phyloP scores from a whole-genome alignment of 768 basidiomycete genomes.

The Omphalotus guepiniiformis region DNA sequence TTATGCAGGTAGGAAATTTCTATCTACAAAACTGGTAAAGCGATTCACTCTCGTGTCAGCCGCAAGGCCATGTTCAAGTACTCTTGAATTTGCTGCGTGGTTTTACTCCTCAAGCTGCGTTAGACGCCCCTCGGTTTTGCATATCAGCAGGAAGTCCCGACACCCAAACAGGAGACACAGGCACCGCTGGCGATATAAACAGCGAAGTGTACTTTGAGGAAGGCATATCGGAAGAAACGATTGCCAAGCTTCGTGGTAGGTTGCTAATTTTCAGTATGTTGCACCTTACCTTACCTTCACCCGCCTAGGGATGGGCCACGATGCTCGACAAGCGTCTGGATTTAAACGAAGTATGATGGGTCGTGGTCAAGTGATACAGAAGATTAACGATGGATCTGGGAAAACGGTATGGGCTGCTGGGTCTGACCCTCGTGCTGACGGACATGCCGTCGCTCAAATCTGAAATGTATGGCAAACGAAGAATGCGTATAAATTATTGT shows the following conservation, averaged over 20 bases:
- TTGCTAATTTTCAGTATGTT: slow-evolving; percentile 9
- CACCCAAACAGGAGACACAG: slow-evolving; percentile 38
- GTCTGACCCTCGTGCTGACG: slow-evolving; percentile 85
- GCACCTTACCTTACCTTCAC: too few species aligned
- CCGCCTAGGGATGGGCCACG: slow-evolving; percentile 80
- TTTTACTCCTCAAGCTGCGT: slow-evolving; percentile 80
- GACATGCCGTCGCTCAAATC: slow-evolving; percentile 84
- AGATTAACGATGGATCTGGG: slow-evolving; percentile 59
- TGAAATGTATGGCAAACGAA: slow-evolving; percentile 25
- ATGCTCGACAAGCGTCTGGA: slow-evolving; percentile 59
- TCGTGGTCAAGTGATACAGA: slow-evolving; percentile 89
- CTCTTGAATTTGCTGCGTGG: slow-evolving; percentile 87
- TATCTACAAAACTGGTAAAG: slow-evolving; percentile 5
- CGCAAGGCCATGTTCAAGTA: slow-evolving; percentile 96
- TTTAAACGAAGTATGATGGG: slow-evolving; percentile 67
- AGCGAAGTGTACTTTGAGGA: slow-evolving; percentile 91
- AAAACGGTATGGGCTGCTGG: slow-evolving; percentile 92
- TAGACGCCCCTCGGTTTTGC: slow-evolving; percentile 95
- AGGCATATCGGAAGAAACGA: slow-evolving; percentile 57
- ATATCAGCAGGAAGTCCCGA: slow-evolving; percentile 83
- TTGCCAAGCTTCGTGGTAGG: slow-evolving; percentile 65
- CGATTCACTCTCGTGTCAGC: slow-evolving; percentile 38
- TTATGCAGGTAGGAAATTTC: slow-evolving; percentile 63
- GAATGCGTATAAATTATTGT: not conserved
- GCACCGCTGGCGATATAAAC: slow-evolving; percentile 63